A percentile compares a stretch with the other conserved stretches of the same genome.
These are phyloP conservation scores for Xylariaceae sp. DNA, from an alignment of 2,329 filamentous ascomycete species.

Conservation along the genomic window DNA sequence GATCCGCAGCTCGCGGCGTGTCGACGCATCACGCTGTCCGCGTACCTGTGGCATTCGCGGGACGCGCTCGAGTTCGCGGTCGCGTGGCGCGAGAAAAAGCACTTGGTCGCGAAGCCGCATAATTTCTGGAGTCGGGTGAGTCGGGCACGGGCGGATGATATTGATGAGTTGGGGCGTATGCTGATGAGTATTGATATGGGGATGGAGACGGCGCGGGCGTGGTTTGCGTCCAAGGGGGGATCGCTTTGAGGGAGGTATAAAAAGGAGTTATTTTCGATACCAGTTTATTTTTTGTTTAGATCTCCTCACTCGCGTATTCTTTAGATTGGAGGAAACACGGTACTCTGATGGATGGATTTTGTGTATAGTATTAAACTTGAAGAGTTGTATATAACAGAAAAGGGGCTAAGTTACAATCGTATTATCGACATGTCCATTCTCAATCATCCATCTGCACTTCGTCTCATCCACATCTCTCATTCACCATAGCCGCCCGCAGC, in stretches of 20 bases:
- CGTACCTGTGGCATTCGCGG: slow-evolving; percentile 19
- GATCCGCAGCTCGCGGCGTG: slow-evolving; percentile 10
- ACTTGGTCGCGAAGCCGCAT: slow-evolving; percentile 12
- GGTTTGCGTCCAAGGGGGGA: slow-evolving; percentile 17
- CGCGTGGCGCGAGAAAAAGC: slow-evolving; percentile 17
- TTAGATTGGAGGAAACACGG: no score
- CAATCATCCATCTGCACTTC: no score
- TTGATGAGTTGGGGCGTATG: slow-evolving; percentile 17
- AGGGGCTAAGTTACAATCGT: no score
- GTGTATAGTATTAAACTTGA: no score
- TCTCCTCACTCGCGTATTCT: no score
- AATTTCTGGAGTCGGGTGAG: slow-evolving; percentile 8
- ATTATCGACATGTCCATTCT: no score
- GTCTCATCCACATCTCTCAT: no score
- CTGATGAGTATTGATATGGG: slow-evolving; percentile 16
- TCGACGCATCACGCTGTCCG: slow-evolving; percentile 18
- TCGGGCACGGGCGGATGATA: slow-evolving; percentile 9
- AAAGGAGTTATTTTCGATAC: background rate
- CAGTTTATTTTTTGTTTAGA: background rate
- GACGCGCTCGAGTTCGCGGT: slow-evolving; percentile 18
- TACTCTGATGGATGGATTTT: no score
- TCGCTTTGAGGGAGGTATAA: background rate
- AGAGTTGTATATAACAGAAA: no score
- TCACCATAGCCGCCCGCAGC: no score
- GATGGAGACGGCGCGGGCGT: slow-evolving; percentile 17